phyloP scores from a whole-genome alignment of 345 rosid genomes.

The Limnanthes douglasii region DNA sequence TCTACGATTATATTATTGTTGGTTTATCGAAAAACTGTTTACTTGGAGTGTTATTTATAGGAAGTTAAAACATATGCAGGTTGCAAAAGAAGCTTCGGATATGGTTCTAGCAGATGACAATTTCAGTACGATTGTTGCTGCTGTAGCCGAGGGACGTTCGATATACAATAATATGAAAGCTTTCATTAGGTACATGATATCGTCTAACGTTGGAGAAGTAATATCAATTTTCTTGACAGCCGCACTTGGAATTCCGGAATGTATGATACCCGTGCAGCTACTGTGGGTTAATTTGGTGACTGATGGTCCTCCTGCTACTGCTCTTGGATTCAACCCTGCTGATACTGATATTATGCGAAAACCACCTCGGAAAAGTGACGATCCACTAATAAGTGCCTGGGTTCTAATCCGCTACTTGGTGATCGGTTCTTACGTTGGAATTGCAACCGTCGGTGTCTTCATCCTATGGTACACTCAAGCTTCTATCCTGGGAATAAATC shows the following conservation, averaged over 20 bases:
- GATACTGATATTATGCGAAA: conserved; percentile 80
- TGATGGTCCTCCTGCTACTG: conserved; percentile 97
- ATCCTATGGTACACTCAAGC: conserved; percentile 74
- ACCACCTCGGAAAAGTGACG: conserved; percentile 75
- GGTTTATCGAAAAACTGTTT: background rate
- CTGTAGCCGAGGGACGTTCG: conserved; percentile 86
- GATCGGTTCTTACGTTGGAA: conserved; percentile 78
- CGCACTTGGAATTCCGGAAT: conserved; percentile 83
- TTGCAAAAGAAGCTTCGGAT: conserved; percentile 95
- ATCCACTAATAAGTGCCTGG: conserved; percentile 59
- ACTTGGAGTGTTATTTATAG: background rate
- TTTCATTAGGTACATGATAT: conserved; percentile 96
- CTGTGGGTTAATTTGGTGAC: conserved; percentile 95
- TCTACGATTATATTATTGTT: conserved; percentile 6
- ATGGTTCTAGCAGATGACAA: conserved; percentile 95
- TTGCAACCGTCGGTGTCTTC: conserved; percentile 91
- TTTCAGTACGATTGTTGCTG: conserved; percentile 70
- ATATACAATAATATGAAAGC: conserved; percentile 92
- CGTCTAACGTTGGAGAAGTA: conserved; percentile 93
- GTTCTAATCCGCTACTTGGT: conserved; percentile 71
- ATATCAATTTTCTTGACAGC: conserved; percentile 80
- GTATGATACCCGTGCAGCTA: conserved; percentile 92
- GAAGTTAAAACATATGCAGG: conserved; percentile 25
- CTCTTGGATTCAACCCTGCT: conserved; percentile 86
- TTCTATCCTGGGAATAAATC: conserved; percentile 64